phyloP scores from a whole-genome alignment of 148 eudicot species.

The Oxyria digyna region DNA sequence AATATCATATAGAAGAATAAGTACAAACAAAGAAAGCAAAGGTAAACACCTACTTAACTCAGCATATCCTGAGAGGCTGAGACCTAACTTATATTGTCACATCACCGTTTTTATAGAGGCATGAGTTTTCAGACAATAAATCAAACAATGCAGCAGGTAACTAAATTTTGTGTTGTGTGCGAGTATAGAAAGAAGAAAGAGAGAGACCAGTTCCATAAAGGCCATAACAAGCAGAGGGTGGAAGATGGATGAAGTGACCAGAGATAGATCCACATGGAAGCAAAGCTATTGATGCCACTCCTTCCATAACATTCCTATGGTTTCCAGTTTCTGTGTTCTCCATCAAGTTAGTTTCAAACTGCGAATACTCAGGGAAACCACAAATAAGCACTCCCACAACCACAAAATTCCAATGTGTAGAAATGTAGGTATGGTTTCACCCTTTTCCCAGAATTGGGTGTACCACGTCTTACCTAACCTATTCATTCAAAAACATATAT shows the following conservation, averaged over 20 bases:
- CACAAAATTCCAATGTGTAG: too few relatives aligned
- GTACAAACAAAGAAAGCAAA: not conserved
- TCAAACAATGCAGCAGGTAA: too few relatives aligned
- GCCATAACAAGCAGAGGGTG: slow-evolving; percentile 79
- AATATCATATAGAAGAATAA: not conserved
- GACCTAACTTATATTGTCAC: not conserved
- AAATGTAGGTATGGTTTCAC: too few relatives aligned
- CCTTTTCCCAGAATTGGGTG: too few relatives aligned
- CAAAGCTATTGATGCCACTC: slow-evolving; percentile 83
- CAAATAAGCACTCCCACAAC: too few relatives aligned
- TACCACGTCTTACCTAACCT: too few relatives aligned
- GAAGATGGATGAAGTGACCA: slow-evolving; percentile 89
- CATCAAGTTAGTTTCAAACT: not conserved
- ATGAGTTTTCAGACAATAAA: too few relatives aligned
- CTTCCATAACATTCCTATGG: slow-evolving; percentile 47
- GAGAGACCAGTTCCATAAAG: slow-evolving; percentile 88
- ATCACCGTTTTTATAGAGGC: not conserved
- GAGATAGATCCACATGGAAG: slow-evolving; percentile 77
- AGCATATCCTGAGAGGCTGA: too few relatives aligned
- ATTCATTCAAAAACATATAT: too few relatives aligned
- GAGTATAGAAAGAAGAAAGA: too few relatives aligned
- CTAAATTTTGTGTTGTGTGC: too few relatives aligned
- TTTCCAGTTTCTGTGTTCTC: not conserved
- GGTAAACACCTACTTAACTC: not conserved
- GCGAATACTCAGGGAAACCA: too few relatives aligned